A percentile compares a stretch with the other conserved stretches of the same genome.
phyloP scores from a whole-genome alignment of 208 protist species.

The Strigomonas galati region DNA sequence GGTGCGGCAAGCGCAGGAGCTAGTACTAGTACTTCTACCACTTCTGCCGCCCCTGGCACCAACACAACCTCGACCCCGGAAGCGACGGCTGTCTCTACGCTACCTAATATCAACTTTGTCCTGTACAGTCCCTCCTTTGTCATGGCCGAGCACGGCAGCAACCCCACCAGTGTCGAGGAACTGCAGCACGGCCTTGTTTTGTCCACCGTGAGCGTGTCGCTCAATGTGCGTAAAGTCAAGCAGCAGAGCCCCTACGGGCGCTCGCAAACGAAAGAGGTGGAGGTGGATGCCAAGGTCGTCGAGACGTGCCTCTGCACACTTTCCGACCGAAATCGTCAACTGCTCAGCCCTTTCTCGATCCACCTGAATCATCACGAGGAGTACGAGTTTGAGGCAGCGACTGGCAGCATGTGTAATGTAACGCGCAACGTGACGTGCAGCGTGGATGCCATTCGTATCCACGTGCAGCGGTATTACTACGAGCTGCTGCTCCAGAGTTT shows the following conservation, averaged over 20 bases:
- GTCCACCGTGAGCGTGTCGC: conserved; percentile 1
- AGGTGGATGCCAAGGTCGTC: background rate
- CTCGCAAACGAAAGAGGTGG: background rate
- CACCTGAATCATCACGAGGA: background rate
- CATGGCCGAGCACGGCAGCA: conserved; percentile 27
- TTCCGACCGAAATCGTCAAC: conserved; percentile 10
- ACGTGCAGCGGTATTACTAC: conserved; percentile 40
- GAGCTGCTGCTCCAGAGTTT: conserved; percentile 43
- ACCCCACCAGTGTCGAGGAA: conserved; percentile 11
- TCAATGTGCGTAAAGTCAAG: conserved; percentile 13
- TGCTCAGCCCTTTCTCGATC: conserved; percentile 19
- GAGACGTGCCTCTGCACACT: conserved; percentile 17
- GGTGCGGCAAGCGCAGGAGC: no score
- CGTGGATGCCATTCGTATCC: conserved; percentile 24
- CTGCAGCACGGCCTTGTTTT: conserved; percentile 30
- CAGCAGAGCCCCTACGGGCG: background rate
- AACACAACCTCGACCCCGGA: background rate
- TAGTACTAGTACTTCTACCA: no score
- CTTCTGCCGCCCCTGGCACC: no score
- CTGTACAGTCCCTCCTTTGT: conserved; percentile 17
- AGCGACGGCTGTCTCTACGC: background rate
- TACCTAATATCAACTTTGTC: background rate
- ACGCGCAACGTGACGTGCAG: conserved; percentile 7
- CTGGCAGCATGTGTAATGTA: background rate
- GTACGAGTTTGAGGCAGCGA: background rate